Percentiles rank a stretch among this genome's conserved stretches.
Conservation (phyloP, 2,329 filamentous ascomycete species). For the Claviceps humidiphila region DNA sequence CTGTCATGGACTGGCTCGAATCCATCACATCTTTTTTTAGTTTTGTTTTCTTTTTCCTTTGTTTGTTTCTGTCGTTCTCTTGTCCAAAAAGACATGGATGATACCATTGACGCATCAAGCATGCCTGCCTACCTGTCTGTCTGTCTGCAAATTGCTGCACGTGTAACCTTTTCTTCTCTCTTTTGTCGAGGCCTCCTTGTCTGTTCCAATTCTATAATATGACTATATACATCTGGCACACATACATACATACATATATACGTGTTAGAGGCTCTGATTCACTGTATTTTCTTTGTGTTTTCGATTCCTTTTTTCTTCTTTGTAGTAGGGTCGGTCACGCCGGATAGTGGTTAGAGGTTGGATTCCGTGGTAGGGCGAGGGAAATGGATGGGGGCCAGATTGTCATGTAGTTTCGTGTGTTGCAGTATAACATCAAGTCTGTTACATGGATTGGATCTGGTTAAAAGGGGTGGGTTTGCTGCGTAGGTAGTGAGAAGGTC, state of each 20-base stretch:
- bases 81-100: slow-evolving; percentile 24
- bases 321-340: not conserved
- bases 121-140: slow-evolving; percentile 15
- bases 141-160: slow-evolving; percentile 7
- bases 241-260: too few species aligned
- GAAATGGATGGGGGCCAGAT: not conserved
- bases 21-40: not conserved
- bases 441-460: too few species aligned
- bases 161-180: slow-evolving; percentile 9
- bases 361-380: not conserved
- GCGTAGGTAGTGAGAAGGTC: too few species aligned
- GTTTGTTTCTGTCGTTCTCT: slow-evolving; percentile 15
- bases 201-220: too few species aligned
- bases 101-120: slow-evolving; percentile 28
- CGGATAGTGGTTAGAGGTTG: not conserved
- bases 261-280: too few species aligned
- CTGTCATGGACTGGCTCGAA: too few species aligned
- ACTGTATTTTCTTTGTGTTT: not conserved
- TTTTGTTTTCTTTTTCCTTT: not conserved
- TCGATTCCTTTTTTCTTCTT: not conserved
- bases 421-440: too few species aligned
- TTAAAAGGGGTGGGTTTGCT: too few species aligned
- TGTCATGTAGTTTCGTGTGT: not conserved
- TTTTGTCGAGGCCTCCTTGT: slow-evolving; percentile 7
- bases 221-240: too few species aligned